These are phyloP conservation scores for Porogramme epimiltina DNA, from an alignment of 1,284 basidiomycete genomes.

Conservation along the genomic window DNA sequence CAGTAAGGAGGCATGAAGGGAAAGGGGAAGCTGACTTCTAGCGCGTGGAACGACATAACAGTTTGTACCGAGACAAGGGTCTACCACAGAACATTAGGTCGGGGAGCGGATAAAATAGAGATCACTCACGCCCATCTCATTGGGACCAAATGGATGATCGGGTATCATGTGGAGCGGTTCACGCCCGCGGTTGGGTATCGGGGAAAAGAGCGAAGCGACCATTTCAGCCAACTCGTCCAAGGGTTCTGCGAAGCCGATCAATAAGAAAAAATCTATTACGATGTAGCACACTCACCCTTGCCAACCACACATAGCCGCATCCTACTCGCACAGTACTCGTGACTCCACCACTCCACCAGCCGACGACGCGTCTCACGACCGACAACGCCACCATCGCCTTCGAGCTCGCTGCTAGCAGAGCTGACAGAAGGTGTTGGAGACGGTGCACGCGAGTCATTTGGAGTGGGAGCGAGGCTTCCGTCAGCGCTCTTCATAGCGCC, in stretches of 20 bases:
- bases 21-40: slow-evolving; percentile 90
- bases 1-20: slow-evolving; percentile 83
- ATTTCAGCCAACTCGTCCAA: slow-evolving; percentile 77
- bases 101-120: not conserved
- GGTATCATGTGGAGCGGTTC: slow-evolving; percentile 69
- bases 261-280: not conserved
- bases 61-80: slow-evolving; percentile 87
- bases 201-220: slow-evolving; percentile 78
- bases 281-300: slow-evolving; percentile 56
- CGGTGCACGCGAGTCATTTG: slow-evolving; percentile 53
- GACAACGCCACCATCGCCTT: slow-evolving; percentile 72
- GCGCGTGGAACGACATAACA: slow-evolving; percentile 85
- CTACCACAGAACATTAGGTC: slow-evolving; percentile 39
- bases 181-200: slow-evolving; percentile 70
- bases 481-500: slow-evolving; percentile 25
- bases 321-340: slow-evolving; percentile 91
- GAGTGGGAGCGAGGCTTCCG: slow-evolving; percentile 44
- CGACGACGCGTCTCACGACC: slow-evolving; percentile 90
- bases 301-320: slow-evolving; percentile 94
- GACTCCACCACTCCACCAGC: slow-evolving; percentile 93
- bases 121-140: slow-evolving; percentile 73
- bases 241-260: slow-evolving; percentile 57
- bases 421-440: slow-evolving; percentile 64
- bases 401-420: slow-evolving; percentile 56
- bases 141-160: slow-evolving; percentile 76